Evolutionary conservation across 176 grass and related monocot genomes (phyloP), one percentile per base, ranked within the genome.

Genomic region (Dactylis glomerata): DNA sequence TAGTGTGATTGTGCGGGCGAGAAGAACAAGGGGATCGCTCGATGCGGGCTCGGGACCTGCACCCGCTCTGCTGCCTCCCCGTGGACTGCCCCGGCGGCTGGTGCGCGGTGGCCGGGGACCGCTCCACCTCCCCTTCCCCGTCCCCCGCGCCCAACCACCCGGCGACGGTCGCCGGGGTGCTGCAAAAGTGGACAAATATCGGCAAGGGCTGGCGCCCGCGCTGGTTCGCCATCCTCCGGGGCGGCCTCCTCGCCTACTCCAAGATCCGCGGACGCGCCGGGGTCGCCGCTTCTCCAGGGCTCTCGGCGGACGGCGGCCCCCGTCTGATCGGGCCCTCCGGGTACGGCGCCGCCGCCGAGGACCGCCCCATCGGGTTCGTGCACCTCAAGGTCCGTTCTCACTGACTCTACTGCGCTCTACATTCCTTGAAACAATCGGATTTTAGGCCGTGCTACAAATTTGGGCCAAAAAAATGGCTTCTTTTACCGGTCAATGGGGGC

Each of bases 181-280:
- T 95, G 22, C 92, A 90, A 91, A 98, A 98, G 86, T 98, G 93
- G 96, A 98, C 93, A 45, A 98, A 98, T 87, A 90, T 93, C 81
- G 87, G 96, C 38, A 93, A 89, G 68, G 96, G 96, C 2, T 98
- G 96, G 96, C 91, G 93, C 52, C 89, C 87, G 37, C 87, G 96
- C 20, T 94, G 91, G 96, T 98, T 98, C 85, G 85, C 90, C 44
- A 87, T 98, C 72, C 72, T 75, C 80, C 86, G 85, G 46, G 90
- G 91, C 34, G 96, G 93, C 63, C 80, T 98, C 12, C 92, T 98
- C 68, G 70, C 91, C 47, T 98, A 98, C 84, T 98, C 81, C 11
- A 98, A 93, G 93, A 92, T 95, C 89, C 89, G 79, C 15, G 83
- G 85, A 13, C 91, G 83, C 71, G 22, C 76, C 63, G 34, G 20